Conservation (phyloP, 1,139 yeast species). For the Protomyces inundatus region DNA sequence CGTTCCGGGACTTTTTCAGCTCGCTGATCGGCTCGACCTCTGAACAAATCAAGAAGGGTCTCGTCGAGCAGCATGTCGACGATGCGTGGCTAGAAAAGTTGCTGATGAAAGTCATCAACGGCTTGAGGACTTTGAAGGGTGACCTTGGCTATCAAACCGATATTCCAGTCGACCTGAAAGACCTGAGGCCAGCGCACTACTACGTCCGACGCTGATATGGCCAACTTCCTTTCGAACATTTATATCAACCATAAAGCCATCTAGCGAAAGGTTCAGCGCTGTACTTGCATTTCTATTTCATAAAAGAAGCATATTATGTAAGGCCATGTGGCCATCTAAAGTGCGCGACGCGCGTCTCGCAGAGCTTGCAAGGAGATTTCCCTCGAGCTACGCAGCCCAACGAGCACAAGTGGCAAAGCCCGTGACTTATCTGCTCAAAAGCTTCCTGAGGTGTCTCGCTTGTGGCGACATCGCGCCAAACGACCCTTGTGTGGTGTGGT, state of each 20-base stretch:
- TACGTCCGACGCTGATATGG: background rate
- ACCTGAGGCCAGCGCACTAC: background rate
- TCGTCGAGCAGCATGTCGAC: slow-evolving; percentile 21
- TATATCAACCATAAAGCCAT: background rate
- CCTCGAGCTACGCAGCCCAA: too few relatives aligned
- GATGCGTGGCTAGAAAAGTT: slow-evolving; percentile 21
- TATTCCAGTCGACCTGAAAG: slow-evolving; percentile 12
- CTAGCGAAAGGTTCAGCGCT: background rate
- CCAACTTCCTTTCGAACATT: too few relatives aligned
- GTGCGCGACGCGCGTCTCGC: too few relatives aligned
- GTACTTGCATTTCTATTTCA: background rate
- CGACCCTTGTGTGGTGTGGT: too few relatives aligned
- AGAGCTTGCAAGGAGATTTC: too few relatives aligned
- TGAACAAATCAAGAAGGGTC: slow-evolving; percentile 18
- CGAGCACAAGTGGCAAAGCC: too few relatives aligned
- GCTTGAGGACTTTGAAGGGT: slow-evolving; percentile 11
- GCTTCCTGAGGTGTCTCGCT: too few relatives aligned
- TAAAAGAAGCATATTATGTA: too few relatives aligned
- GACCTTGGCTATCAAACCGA: slow-evolving; percentile 15
- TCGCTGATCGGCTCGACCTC: slow-evolving; percentile 1
- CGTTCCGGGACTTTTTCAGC: slow-evolving; percentile 3
- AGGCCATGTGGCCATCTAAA: too few relatives aligned
- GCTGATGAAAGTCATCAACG: slow-evolving; percentile 8
- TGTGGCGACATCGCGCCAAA: too few relatives aligned
- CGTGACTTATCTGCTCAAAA: too few relatives aligned